Base-by-base conservation (phyloP, 1,284 basidiomycete species). In the Trametes polyzona region DNA sequence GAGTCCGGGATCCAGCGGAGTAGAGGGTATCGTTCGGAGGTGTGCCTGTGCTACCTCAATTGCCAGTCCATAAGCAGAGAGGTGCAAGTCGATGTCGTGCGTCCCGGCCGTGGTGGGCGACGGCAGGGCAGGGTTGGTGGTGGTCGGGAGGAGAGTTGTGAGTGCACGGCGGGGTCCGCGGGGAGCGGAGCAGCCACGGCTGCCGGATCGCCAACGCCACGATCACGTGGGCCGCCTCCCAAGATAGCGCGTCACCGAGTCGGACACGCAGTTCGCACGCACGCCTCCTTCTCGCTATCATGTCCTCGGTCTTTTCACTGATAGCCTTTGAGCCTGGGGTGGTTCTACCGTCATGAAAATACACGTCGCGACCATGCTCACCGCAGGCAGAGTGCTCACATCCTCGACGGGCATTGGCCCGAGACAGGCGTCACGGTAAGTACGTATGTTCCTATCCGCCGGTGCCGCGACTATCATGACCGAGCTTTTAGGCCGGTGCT, bases 201-300 rank as follows among this genome's bases (percentile, higher is more conserved):
- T 44, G 27, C 43, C 43, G n/a, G 10, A 23, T 40, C 51, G 27
- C 43, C 32, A 33, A 35, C 41, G 37, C 48, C 55, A 57, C 55
- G 55, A 32, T 57, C 55, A 57, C 55, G 55, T 57, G 55, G 19
- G 5, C 24, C 23, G 17, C 39, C 21, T 12, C 37, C 51, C 27
- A 33, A 52, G 40, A 42, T 44, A 52, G 50, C 49, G 21, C 39
- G 39, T 26, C 35, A 7, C 30, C 7, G 30, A 32, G 30, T 32
- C 30, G 8, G 14, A 32, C 8, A 8, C 30, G 30, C 30, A n/a
- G n/a, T n/a, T n/a, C n/a, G n/a, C n/a, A n/a, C n/a, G n/a, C n/a
- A n/a, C n/a, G n/a, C n/a, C n/a, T n/a, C n/a, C n/a, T n/a, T n/a
- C n/a, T n/a, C n/a, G n/a, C n/a, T n/a, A n/a, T n/a, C n/a, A n/a